Conservation (phyloP, 73 alveolate species). For the Symbiodinium natans region DNA sequence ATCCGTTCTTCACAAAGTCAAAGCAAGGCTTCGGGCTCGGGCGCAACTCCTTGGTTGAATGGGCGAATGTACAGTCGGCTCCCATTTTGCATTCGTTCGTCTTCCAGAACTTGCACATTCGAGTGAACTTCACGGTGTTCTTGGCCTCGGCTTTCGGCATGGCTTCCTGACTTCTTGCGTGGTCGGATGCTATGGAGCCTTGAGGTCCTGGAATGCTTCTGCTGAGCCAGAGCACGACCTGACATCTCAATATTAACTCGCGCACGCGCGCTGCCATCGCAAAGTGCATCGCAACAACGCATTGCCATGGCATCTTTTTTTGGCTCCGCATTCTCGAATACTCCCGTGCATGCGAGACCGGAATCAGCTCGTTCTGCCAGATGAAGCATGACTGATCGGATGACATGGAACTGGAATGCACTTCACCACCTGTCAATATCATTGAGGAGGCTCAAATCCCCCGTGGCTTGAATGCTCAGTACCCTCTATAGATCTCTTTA, state of each 20-base stretch:
- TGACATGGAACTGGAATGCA: background rate
- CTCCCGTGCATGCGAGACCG: background rate
- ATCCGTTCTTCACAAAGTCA: constrained; percentile 16
- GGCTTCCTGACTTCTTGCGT: background rate
- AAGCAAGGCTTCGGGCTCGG: constrained; percentile 18
- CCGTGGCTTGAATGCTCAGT: no score
- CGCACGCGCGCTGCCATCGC: no score
- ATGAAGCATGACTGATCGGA: background rate
- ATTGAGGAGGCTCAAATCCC: no score
- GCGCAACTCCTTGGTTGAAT: background rate
- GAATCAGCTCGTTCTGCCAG: background rate
- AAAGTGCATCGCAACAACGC: no score
- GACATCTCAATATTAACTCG: no score
- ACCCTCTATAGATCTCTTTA: no score
- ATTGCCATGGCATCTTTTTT: no score
- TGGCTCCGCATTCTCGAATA: no score
- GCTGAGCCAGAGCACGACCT: no score
- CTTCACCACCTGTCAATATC: background rate
- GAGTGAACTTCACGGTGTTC: constrained; percentile 17
- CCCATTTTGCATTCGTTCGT: constrained; percentile 10
- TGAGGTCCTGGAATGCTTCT: background rate
- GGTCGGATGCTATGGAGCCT: background rate
- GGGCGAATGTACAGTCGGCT: constrained; percentile 20
- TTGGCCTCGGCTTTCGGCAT: background rate
- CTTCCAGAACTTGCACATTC: constrained; percentile 30